Evolutionary conservation across 352 stramenopile genomes (phyloP).

Genomic region (Globisporangium solare): DNA sequence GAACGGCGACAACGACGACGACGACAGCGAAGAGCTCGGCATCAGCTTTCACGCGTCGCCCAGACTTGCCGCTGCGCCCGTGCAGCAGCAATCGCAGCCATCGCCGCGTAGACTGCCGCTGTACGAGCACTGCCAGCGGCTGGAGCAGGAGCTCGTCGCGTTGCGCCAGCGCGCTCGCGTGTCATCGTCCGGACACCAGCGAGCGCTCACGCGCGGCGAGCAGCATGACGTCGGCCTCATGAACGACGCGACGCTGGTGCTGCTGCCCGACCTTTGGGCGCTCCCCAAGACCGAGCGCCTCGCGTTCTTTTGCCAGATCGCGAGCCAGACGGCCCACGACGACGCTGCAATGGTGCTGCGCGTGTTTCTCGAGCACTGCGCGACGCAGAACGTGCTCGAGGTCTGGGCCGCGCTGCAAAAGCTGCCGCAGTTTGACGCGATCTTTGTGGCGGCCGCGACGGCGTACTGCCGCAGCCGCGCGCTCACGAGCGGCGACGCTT

Average conservation of each 20-base stretch:
- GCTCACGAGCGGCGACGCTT: neutral
- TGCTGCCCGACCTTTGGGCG: conserved; percentile 67
- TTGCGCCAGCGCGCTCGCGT: conserved; percentile 25
- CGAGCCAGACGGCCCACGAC: conserved; percentile 44
- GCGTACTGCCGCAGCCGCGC: conserved; percentile 8
- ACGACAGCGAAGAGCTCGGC: conserved; percentile 12
- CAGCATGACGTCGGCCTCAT: conserved; percentile 39
- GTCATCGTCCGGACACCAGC: conserved; percentile 3
- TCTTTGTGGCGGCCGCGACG: conserved; percentile 23
- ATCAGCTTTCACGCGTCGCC: conserved; percentile 1
- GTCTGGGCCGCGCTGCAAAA: conserved; percentile 49
- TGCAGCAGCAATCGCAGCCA: neutral
- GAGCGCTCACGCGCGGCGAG: conserved; percentile 18
- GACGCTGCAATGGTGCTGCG: conserved; percentile 41
- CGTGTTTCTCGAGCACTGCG: conserved; percentile 43
- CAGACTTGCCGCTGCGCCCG: neutral
- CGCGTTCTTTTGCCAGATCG: conserved; percentile 67
- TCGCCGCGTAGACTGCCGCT: conserved; percentile 22
- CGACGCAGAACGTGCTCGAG: conserved; percentile 33
- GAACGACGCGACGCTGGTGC: conserved; percentile 47
- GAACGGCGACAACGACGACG: conserved; percentile 5
- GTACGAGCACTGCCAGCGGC: conserved; percentile 58
- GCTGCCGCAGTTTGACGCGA: conserved; percentile 39
- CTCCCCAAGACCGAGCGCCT: conserved; percentile 51
- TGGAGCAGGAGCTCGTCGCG: conserved; percentile 51